phyloP scores from a whole-genome alignment of 495 filamentous ascomycete species.

The Aspergillus ellipticus region DNA sequence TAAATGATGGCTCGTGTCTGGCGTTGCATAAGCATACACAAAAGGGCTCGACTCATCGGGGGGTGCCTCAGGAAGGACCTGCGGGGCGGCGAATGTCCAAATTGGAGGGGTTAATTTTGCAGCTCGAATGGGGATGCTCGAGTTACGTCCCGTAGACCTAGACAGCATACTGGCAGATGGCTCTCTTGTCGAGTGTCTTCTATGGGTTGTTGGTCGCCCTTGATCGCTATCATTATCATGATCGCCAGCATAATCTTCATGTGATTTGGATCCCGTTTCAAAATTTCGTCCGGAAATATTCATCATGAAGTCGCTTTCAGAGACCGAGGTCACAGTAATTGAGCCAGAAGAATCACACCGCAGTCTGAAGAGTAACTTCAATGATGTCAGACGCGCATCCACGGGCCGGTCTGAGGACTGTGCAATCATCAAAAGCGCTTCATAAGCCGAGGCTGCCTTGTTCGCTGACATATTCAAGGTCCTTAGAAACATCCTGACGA shows the following conservation, averaged over 20 bases:
- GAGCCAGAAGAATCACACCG: slow-evolving; percentile 73
- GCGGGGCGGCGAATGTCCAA: slow-evolving; percentile 52
- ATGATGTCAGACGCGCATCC: slow-evolving; percentile 71
- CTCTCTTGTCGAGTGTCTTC: slow-evolving; percentile 24
- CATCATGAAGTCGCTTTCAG: slow-evolving; percentile 69
- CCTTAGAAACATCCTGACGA: slow-evolving; percentile 44
- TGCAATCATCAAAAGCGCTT: slow-evolving; percentile 37
- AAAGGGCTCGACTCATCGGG: slow-evolving; percentile 42
- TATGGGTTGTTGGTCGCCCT: slow-evolving; percentile 15
- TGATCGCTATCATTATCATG: slow-evolving; percentile 21
- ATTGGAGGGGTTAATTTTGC: slow-evolving; percentile 46
- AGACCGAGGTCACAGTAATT: slow-evolving; percentile 60
- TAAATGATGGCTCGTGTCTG: slow-evolving; percentile 15
- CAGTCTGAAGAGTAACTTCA: slow-evolving; percentile 82
- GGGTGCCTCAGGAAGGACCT: slow-evolving; percentile 52
- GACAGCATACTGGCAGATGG: slow-evolving; percentile 18
- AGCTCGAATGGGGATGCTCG: slow-evolving; percentile 31
- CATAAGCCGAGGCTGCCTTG: slow-evolving; percentile 37
- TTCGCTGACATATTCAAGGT: slow-evolving; percentile 37
- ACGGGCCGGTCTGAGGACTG: slow-evolving; percentile 39
- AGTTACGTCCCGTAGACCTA: slow-evolving; percentile 29
- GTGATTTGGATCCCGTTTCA: slow-evolving; percentile 30
- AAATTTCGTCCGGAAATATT: slow-evolving; percentile 65
- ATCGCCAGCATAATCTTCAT: slow-evolving; percentile 25
- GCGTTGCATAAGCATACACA: slow-evolving; percentile 36